Percentiles rank a stretch among this genome's conserved stretches.
These are phyloP conservation scores for Dictyostelium firmibasis DNA, from an alignment of 78 protist species.

Conservation along the genomic window DNA sequence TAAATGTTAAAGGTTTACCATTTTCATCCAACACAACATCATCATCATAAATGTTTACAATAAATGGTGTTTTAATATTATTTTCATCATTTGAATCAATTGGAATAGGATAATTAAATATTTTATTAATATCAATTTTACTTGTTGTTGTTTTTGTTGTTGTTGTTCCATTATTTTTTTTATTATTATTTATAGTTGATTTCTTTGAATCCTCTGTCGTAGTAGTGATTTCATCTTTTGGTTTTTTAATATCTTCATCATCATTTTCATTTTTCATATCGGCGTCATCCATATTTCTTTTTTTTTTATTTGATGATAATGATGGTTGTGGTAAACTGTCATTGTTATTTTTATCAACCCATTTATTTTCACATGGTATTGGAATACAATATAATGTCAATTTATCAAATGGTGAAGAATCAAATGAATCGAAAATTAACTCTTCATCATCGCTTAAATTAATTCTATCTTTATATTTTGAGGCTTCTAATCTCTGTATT, in stretches of 20 bases:
- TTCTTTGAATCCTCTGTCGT: too few relatives aligned
- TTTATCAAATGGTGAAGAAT: slow-evolving; percentile 15
- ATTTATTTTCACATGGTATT: slow-evolving; percentile 58
- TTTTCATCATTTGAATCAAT: neutral
- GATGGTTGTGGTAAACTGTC: neutral
- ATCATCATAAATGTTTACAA: slow-evolving; percentile 45
- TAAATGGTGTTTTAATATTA: slow-evolving; percentile 15
- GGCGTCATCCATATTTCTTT: neutral
- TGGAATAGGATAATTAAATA: slow-evolving; percentile 48
- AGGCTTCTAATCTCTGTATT: slow-evolving; percentile 38
- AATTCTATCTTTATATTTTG: neutral
- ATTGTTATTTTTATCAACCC: slow-evolving; percentile 9
- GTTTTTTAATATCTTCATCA: neutral
- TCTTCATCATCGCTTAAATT: slow-evolving; percentile 15
- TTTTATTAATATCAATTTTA: slow-evolving; percentile 41
- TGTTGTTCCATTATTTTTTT: neutral
- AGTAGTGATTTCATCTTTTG: neutral
- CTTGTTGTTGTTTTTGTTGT: neutral
- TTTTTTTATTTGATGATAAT: neutral
- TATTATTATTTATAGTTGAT: neutral
- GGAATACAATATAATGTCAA: slow-evolving; percentile 27
- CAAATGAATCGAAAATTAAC: neutral
- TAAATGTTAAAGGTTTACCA: neutral
- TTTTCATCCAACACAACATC: neutral
- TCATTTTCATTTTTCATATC: neutral